These are phyloP conservation scores for Venturia oleaginea DNA, from an alignment of 2,329 filamentous ascomycete genomes.

Conservation along the genomic window DNA sequence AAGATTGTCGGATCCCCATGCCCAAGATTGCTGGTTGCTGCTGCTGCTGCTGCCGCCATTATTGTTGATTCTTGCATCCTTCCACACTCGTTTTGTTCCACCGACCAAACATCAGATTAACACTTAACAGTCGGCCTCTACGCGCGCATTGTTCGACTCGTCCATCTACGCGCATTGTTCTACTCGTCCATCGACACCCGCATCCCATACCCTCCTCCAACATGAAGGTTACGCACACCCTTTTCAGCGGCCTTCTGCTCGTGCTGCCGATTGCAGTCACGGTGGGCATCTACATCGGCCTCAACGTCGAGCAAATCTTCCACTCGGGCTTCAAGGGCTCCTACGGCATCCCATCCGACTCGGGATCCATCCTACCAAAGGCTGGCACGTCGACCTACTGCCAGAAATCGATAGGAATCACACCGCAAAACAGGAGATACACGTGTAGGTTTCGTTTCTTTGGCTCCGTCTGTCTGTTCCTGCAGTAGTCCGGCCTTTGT, in stretches of 20 bases:
- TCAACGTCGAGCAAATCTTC: constrained; percentile 15
- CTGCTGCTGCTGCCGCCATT: not conserved
- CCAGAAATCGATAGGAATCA: constrained; percentile 37
- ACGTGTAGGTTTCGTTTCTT: constrained; percentile 5
- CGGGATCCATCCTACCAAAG: constrained; percentile 10
- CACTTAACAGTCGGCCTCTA: not conserved
- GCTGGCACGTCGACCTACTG: constrained; percentile 27
- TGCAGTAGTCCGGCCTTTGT: constrained; percentile 23
- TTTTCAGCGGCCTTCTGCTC: constrained; percentile 13
- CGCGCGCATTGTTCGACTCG: not conserved
- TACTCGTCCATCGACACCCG: no score
- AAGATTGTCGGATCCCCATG: not conserved
- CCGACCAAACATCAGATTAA: not conserved
- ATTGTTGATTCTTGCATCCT: not conserved
- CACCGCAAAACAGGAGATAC: constrained; percentile 22
- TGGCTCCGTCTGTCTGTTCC: constrained; percentile 2
- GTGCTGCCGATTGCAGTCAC: constrained; percentile 13
- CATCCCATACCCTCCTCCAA: no score
- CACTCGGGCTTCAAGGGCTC: constrained; percentile 7
- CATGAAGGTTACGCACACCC: constrained; percentile 8
- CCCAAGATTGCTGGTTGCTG: not conserved
- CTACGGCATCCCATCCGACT: constrained; percentile 4
- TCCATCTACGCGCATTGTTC: no score
- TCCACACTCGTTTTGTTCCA: not conserved
- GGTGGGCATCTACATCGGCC: constrained; percentile 14